A percentile compares a stretch with the other conserved stretches of the same genome.
These are phyloP conservation scores for Aschersonia sp. DNA, from an alignment of 2,329 filamentous ascomycete species.

Conservation along the genomic window DNA sequence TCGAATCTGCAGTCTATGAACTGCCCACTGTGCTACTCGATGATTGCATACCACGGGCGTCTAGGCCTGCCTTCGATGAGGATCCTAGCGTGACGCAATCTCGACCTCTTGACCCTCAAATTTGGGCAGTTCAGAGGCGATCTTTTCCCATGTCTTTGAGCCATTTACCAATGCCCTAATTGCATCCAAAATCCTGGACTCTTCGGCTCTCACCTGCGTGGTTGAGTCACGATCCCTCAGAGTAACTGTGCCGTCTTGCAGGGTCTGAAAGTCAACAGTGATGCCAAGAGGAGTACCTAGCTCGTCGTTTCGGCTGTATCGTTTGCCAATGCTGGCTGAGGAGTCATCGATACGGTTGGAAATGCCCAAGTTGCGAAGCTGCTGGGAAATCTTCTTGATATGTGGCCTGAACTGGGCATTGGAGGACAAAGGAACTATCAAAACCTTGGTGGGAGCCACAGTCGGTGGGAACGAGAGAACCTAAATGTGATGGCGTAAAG, in stretches of 20 bases:
- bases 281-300: conserved; percentile 87
- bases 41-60: too few relatives aligned
- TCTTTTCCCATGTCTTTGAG: conserved; percentile 48
- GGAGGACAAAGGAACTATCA: conserved; percentile 77
- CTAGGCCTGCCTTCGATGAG: too few relatives aligned
- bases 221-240: conserved; percentile 84
- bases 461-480: conserved; percentile 41
- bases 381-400: conserved; percentile 56
- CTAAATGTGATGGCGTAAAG: conserved; percentile 14
- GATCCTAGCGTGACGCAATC: conserved; percentile 17
- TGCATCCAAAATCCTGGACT: conserved; percentile 66
- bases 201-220: conserved; percentile 72
- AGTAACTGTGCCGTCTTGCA: conserved; percentile 76
- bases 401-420: conserved; percentile 72
- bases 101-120: conserved; percentile 67
- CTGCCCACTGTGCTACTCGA: too few relatives aligned
- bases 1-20: too few relatives aligned
- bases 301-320: conserved; percentile 90
- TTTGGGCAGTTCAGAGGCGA: conserved; percentile 64
- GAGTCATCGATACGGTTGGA: conserved; percentile 84
- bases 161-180: conserved; percentile 40
- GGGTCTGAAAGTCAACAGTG: conserved; percentile 90
- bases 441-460: conserved; percentile 87
- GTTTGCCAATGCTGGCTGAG: conserved; percentile 84
- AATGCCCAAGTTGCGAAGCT: conserved; percentile 61